Evolutionary conservation across 2,329 filamentous ascomycete genomes (phyloP).

Genomic region (Didymella glomerata): DNA sequence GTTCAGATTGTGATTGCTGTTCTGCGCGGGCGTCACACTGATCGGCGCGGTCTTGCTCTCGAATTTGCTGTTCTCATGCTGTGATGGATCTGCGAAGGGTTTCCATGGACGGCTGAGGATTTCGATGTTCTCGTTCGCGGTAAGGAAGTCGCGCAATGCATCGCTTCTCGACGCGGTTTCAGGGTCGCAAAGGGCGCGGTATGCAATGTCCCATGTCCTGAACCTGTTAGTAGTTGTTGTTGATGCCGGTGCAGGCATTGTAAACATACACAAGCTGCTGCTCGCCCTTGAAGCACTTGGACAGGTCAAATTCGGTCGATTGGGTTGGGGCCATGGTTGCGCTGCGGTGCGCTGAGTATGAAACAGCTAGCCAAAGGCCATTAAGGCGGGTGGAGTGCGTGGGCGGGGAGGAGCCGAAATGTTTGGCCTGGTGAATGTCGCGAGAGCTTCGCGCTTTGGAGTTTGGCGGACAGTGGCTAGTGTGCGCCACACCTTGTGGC

Average conservation of each 20-base stretch:
- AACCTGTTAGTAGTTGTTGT: constrained; percentile 47
- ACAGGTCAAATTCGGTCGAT: constrained; percentile 72
- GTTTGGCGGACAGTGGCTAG: constrained; percentile 18
- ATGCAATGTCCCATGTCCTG: constrained; percentile 69
- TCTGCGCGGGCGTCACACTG: constrained; percentile 74
- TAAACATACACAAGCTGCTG: constrained; percentile 77
- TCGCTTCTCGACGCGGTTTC: constrained; percentile 52
- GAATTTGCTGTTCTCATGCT: constrained; percentile 74
- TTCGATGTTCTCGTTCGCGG: constrained; percentile 71
- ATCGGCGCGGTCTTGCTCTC: constrained; percentile 88
- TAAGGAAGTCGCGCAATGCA: constrained; percentile 71
- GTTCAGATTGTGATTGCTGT: constrained; percentile 75
- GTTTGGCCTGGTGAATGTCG: constrained; percentile 35
- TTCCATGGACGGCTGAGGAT: constrained; percentile 74
- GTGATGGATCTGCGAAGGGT: constrained; percentile 70
- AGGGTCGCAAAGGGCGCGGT: constrained; percentile 62
- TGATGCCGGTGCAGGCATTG: constrained; percentile 2
- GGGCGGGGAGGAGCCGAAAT: constrained; percentile 28
- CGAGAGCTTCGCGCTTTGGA: constrained; percentile 30
- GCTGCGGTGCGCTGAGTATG: constrained; percentile 45
- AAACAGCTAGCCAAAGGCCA: constrained; percentile 46
- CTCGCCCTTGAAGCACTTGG: constrained; percentile 84
- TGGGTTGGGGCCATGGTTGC: constrained; percentile 49
- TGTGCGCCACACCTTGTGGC: constrained; percentile 11
- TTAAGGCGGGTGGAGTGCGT: constrained; percentile 31